Evolutionary conservation across 371 early-diverging fungal genomes (phyloP).

Genomic region (Mucor velutinosus): DNA sequence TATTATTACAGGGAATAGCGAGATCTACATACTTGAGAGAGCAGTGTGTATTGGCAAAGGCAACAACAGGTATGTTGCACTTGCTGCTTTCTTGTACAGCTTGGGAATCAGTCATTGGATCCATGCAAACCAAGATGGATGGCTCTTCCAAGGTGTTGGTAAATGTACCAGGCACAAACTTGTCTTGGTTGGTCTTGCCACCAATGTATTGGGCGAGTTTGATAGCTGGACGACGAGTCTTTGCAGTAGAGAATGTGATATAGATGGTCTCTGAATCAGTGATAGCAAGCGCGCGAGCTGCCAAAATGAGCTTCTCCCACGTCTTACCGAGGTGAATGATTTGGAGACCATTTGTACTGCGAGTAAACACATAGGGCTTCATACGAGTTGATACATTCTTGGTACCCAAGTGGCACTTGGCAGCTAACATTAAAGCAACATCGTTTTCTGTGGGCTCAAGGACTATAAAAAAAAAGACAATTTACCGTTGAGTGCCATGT

Average conservation of each 20-base stretch:
- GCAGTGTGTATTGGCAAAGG: constrained; percentile 98
- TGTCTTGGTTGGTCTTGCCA: constrained; percentile 97
- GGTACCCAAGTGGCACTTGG: constrained; percentile 89
- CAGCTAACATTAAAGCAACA: constrained; percentile 90
- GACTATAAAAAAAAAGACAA: constrained; percentile 20
- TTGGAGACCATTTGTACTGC: constrained; percentile 93
- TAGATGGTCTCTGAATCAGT: constrained; percentile 96
- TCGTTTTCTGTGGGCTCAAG: constrained; percentile 86
- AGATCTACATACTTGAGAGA: constrained; percentile 95
- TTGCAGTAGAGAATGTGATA: constrained; percentile 95
- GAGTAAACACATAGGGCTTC: constrained; percentile 92
- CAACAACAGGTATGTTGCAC: constrained; percentile 99
- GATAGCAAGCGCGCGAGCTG: constrained; percentile 97
- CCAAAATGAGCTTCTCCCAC: constrained; percentile 99
- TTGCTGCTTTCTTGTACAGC: constrained; percentile 98
- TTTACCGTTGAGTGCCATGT: neutral
- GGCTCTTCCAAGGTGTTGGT: constrained; percentile 99
- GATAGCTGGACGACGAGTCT: constrained; percentile 98
- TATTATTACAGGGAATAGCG: constrained; percentile 99
- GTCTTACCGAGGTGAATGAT: constrained; percentile 98
- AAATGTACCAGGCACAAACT: constrained; percentile 99
- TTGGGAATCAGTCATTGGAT: constrained; percentile 98
- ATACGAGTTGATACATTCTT: constrained; percentile 92
- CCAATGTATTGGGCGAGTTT: constrained; percentile 98
- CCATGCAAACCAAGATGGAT: constrained; percentile 96